These are phyloP conservation scores for Ophiocordyceps camponoti-saundersi DNA, from an alignment of 2,329 filamentous ascomycete genomes.

Conservation along the genomic window DNA sequence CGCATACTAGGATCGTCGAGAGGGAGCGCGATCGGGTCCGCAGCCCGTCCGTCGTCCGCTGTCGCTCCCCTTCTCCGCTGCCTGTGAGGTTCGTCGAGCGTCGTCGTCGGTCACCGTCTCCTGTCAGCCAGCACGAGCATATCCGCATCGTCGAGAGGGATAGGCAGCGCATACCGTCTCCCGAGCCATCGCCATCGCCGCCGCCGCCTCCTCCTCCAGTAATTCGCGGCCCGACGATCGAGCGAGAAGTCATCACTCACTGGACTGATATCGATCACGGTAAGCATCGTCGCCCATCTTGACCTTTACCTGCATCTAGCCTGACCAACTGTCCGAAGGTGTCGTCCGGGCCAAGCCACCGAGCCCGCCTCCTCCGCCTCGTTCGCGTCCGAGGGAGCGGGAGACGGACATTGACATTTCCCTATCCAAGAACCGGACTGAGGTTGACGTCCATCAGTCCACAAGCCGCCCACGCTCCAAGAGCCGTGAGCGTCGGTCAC, in stretches of 20 bases:
- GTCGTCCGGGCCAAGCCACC: conserved; percentile 25
- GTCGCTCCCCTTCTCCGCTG: conserved; percentile 9
- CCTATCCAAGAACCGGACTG: conserved; percentile 33
- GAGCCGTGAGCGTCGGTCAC: conserved; percentile 21
- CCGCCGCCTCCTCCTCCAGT: conserved; percentile 45
- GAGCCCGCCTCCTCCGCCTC: conserved; percentile 30
- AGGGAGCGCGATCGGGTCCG: conserved; percentile 16
- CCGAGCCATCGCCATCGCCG: conserved; percentile 38
- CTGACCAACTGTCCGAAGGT: conserved; percentile 15
- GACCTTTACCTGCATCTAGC: neutral
- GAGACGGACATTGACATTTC: conserved; percentile 44
- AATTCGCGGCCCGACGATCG: conserved; percentile 62
- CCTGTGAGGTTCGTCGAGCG: conserved; percentile 21
- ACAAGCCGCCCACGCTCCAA: conserved; percentile 17
- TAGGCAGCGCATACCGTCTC: conserved; percentile 21
- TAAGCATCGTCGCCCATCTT: conserved; percentile 20
- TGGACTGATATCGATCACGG: conserved; percentile 79
- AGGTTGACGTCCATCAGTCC: conserved; percentile 36
- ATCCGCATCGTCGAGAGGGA: conserved; percentile 32
- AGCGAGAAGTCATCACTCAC: conserved; percentile 79
- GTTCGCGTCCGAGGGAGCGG: conserved; percentile 22
- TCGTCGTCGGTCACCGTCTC: conserved; percentile 19
- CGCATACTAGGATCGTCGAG: conserved; percentile 20
- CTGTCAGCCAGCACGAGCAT: conserved; percentile 26
- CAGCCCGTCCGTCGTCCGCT: conserved; percentile 17